Evolutionary conservation across 2,329 filamentous ascomycete genomes (phyloP), one percentile per base, ranked within the genome.

Genomic region (Exophiala oligosperma): DNA sequence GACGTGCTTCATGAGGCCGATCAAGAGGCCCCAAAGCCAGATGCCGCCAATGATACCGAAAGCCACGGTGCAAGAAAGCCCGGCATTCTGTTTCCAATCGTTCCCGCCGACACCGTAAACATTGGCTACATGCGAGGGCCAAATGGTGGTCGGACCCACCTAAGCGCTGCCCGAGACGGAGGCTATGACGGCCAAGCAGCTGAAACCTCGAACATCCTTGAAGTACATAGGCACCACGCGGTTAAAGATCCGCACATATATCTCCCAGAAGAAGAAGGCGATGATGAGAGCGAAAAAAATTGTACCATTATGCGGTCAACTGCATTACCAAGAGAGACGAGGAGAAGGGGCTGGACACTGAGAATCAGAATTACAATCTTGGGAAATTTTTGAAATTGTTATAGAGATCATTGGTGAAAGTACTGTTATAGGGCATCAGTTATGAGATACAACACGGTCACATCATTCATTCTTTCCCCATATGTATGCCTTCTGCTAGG

Each of bases 31-130:
- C 29, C 68, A 60, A 44, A 69, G 56, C 38, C 66, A 55, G 46
- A 73, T 71, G 37, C 70, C 71, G 17, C 67, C 64, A 47, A 69
- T 66, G 28, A 69, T 60, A 35, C 70, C 70, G 35, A 71, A 70
- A 9, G 65, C 69, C 12, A 70, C 64, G 12, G 68, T 68, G 26
- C 26, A 28, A 28, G 26, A 28, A 28, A 50, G 14, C 48, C 48
- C 29, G 23, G 48, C 48, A 28, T 50, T n/a, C 14, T 28, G 14
- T 35, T 50, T 35, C 48, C 48, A 50, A 28, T 28, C 48, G 2
- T 3, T 28, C 14, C 3, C 23, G 14, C 7, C 14, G 48, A 28
- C 17, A 50, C 48, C 28, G 48, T 50, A 50, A 23, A 56, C 35
- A 35, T 52, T 37, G n/a, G 47, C 24, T n/a, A 56, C 47, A 32